Base-by-base conservation (phyloP, 179 eudicot species). In the Drosera spatulata region DNA sequence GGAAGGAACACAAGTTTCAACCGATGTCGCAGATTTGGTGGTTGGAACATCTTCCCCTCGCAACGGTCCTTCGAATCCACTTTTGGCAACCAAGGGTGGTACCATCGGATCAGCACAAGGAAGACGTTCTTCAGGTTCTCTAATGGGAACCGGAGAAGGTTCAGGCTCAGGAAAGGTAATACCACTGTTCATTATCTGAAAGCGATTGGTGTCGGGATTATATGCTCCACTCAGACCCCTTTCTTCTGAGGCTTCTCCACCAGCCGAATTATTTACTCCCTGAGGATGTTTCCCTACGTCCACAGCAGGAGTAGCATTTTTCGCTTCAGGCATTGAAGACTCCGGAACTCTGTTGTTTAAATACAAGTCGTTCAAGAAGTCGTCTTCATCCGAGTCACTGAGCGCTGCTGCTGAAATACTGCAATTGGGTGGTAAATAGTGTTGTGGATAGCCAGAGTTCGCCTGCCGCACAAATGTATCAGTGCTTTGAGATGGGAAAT, bases 331-430 rank as follows among this genome's bases (percentile, higher is more conserved):
- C 10, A 8, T 69, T 45, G 64, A 78, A 64, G 57, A 69, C 43
- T 73, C 77, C 12, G 9, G 59, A 38, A 73, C 1, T 22, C 0
- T 22, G 33, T 22, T 22, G 33, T 1, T 22, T 22, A 22, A 22
- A 22, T 22, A 22, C 33, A 0, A 22, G n/a, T 73, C 75, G 63
- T 80, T 60, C 42, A 80, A 63, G 59, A 82, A 82, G 58, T 85
- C 98, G 10, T 69, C 78, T 40, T 67, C 74, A 40, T 73, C 78
- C 56, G 78, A 64, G 15, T 66, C 62, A 12, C 54, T 67, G 22
- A 54, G 59, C 5, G 59, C 65, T 42, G 53, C 77, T 55, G 67
- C 71, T 3, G 39, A 46, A 4, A 43, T 63, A 60, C 62, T 55
- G 69, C 64, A 67, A 40, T 54, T 53, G 59, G 63, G 55, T 43